Evolutionary conservation across 495 filamentous ascomycete genomes (phyloP), one percentile per base, ranked within the genome.

Genomic region (Podospora comata): DNA sequence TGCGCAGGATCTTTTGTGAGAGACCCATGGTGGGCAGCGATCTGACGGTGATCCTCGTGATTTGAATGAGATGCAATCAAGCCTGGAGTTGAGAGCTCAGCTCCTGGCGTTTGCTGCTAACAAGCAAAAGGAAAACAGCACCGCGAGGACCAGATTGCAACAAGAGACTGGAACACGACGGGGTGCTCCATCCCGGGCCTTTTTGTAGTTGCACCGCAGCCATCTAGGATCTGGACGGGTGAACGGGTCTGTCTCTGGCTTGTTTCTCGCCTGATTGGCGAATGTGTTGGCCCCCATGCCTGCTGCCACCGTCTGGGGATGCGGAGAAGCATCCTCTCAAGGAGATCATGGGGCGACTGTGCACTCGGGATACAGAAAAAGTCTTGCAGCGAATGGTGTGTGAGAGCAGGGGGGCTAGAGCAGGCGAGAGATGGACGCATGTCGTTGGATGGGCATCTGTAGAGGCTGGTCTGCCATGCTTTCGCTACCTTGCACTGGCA

Each of bases 1-100:
- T 87, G 68, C 79, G 83, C 39, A 92, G 77, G 63, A 92, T 64
- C 70, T 57, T 72, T 30, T 67, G 56, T 6, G 73, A 71, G 9
- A 72, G 28, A 59, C 56, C 30, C 75, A 77, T 77, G 59, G 54
- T 77, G 74, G 66, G 65, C 65, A 18, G 65, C 65, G 13, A 23
- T 57, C 68, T 27, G 23, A 23, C 23, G 23, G 30, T 59, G 26
- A 53, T 48, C 39, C 39, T 48, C 39, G 39, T 48, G 39, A 13
- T 16, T 3, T 13, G 39, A 48, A 13, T 16, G 9, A 48, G 39
- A 16, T 11, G 15, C 39, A 11, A 11, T 48, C 39, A 11, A 48
- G 13, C 39, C 39, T 48, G 39, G 39, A 48, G 39, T 48, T 11
- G 39, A 48, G 13, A 48, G 39, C 0, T 16, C 39, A 48, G 13